Conservation (phyloP, 768 basidiomycete species). For the Trametes sanguinea region DNA sequence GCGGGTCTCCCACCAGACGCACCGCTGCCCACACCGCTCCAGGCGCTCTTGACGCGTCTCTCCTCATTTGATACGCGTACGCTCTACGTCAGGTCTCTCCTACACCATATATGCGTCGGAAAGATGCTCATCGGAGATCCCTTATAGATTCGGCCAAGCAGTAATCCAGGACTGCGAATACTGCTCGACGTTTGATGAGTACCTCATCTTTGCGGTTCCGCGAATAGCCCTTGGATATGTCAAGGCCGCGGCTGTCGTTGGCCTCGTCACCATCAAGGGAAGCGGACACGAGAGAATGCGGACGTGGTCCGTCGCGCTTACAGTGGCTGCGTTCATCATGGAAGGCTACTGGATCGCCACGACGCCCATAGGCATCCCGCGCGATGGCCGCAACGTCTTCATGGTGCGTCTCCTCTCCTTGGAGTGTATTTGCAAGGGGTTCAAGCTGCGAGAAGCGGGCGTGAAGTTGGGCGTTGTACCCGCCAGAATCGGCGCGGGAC, state of each 20-base stretch:
- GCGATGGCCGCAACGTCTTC: slow-evolving; percentile 38
- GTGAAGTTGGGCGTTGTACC: no score
- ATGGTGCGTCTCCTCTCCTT: no score
- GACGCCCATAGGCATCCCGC: slow-evolving; percentile 48
- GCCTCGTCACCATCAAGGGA: slow-evolving; percentile 45
- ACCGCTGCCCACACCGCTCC: slow-evolving; percentile 48
- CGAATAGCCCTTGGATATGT: slow-evolving; percentile 59
- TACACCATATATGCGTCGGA: neutral
- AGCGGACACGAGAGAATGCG: slow-evolving; percentile 47
- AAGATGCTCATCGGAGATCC: no score
- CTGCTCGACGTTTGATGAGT: slow-evolving; percentile 63
- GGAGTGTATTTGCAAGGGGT: no score
- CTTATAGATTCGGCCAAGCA: slow-evolving; percentile 71
- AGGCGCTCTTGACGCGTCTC: slow-evolving; percentile 55
- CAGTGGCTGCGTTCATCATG: slow-evolving; percentile 49
- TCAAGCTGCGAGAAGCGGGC: no score
- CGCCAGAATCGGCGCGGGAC: no score
- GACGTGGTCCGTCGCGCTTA: slow-evolving; percentile 47
- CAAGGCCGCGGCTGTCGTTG: slow-evolving; percentile 54
- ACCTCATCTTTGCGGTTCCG: slow-evolving; percentile 58
- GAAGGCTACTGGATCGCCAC: slow-evolving; percentile 59
- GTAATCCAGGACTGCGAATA: slow-evolving; percentile 65
- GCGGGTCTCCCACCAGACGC: slow-evolving; percentile 35
- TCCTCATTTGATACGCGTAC: slow-evolving; percentile 57
- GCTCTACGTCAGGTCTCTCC: slow-evolving; percentile 57